Conservation (phyloP, 2,329 filamentous ascomycete genomes). For the Knoxdaviesia capensis region DNA sequence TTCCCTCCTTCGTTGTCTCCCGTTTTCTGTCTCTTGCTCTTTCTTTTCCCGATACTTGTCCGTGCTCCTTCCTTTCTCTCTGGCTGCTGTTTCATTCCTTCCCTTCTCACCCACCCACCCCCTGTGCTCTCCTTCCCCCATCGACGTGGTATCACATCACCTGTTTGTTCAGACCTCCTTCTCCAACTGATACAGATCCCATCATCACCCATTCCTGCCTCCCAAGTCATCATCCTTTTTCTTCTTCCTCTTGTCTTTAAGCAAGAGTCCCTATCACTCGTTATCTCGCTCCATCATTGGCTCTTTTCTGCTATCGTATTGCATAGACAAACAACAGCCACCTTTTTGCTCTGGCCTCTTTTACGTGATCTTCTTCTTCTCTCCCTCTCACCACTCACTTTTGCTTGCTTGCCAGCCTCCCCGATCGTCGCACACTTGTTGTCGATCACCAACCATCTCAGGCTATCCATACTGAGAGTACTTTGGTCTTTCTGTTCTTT, state of each 20-base stretch:
- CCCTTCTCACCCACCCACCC: neutral
- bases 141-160: neutral
- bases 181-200: too few species aligned
- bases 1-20: constrained; percentile 1
- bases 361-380: constrained; percentile 1
- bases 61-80: neutral
- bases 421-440: too few species aligned
- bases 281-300: neutral
- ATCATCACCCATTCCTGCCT: neutral
- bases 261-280: neutral
- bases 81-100: neutral
- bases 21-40: neutral
- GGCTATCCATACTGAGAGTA: neutral
- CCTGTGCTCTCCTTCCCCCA: neutral
- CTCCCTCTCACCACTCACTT: constrained; percentile 5
- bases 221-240: neutral
- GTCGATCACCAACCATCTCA: too few species aligned
- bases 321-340: neutral
- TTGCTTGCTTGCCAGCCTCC: too few species aligned
- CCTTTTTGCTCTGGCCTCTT: neutral
- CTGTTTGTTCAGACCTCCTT: too few species aligned
- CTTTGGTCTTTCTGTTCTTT: neutral
- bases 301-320: too few species aligned
- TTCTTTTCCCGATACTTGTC: neutral
- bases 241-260: neutral